Conservation (phyloP, 371 early-diverging fungal species). For the Conidiobolus incongruus region DNA sequence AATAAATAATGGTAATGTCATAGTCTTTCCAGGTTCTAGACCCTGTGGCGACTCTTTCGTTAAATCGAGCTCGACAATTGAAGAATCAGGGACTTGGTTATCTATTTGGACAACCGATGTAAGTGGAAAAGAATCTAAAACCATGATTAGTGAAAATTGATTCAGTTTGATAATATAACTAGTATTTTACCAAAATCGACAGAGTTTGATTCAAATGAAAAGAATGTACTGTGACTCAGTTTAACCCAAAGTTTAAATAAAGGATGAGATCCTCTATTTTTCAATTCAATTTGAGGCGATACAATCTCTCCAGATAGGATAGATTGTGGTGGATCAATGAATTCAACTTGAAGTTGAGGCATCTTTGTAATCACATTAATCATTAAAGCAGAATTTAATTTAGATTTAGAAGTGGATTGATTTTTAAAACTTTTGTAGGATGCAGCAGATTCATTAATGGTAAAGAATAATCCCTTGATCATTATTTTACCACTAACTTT, state of each 20-base stretch:
- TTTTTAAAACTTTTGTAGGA: slow-evolving; percentile 38
- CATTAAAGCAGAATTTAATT: no score
- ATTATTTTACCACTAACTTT: slow-evolving; percentile 45
- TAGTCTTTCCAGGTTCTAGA: slow-evolving; percentile 44
- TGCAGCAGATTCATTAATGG: slow-evolving; percentile 49
- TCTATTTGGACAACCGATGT: no score
- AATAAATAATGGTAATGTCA: slow-evolving; percentile 63
- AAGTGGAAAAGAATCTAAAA: no score
- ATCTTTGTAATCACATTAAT: slow-evolving; percentile 57
- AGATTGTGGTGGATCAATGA: slow-evolving; percentile 48
- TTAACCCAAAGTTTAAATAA: slow-evolving; percentile 42
- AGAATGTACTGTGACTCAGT: slow-evolving; percentile 70
- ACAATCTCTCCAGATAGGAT: slow-evolving; percentile 69
- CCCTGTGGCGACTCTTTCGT: not conserved
- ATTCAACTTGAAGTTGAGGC: slow-evolving; percentile 57
- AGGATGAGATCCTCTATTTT: slow-evolving; percentile 60
- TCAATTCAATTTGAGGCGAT: slow-evolving; percentile 41
- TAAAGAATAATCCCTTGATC: slow-evolving; percentile 53
- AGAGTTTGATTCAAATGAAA: slow-evolving; percentile 50
- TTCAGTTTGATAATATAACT: no score
- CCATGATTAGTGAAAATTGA: no score
- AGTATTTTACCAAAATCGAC: no score
- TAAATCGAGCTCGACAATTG: no score
- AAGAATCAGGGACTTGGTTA: no score
- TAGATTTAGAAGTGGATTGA: no score